Base-by-base conservation (phyloP, 164 flowering plant genomes). In the Tetrastigma voinierianum region DNA sequence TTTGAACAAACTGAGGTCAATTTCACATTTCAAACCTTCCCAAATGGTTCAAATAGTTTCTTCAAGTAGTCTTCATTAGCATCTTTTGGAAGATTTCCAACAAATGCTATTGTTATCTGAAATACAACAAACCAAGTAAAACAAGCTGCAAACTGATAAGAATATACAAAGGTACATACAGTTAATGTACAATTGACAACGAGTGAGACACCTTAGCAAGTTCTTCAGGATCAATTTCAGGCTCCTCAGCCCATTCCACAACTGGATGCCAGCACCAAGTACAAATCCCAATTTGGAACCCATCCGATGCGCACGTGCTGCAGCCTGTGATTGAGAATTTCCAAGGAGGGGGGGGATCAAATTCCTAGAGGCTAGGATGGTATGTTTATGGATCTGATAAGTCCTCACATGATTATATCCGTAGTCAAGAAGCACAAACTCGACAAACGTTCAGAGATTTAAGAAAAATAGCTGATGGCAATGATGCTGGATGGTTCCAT, bases 321-420 rank as follows among this genome's bases (percentile, higher is more conserved):
- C 84, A 62, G 84, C 82, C 84, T 81, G 84, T 76, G 77, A 68
- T 81, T 67, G 64, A 63, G 69, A 73, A 75, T 75, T 75, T 72
- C 49, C 64, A 67, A 66, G 70, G 64, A 70, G 76, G 68, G 9
- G n/a, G n/a, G 40, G 51, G 70, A 71, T 74, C 67, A 71, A 76
- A 68, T 69, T 58, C 69, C 61, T 72, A 61, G 59, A 46, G 60
- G 45, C 58, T 68, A 57, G 55, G 55, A 17, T 46, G 63, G 60
- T 46, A 45, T 62, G 62, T 58, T 52, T 58, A 46, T 57, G 67
- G 78, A 70, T 61, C 55, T 62, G 74, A 57, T 57, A 51, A 59
- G 9, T 56, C 17, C 23, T 48, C 32, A 52, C 68, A 49, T 43
- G 71, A 61, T 54, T 44, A 43, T 62, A 56, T 23, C 20, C 55